Evolutionary conservation across 2,329 filamentous ascomycete species (phyloP).

Genomic region (Fusarium sp.): DNA sequence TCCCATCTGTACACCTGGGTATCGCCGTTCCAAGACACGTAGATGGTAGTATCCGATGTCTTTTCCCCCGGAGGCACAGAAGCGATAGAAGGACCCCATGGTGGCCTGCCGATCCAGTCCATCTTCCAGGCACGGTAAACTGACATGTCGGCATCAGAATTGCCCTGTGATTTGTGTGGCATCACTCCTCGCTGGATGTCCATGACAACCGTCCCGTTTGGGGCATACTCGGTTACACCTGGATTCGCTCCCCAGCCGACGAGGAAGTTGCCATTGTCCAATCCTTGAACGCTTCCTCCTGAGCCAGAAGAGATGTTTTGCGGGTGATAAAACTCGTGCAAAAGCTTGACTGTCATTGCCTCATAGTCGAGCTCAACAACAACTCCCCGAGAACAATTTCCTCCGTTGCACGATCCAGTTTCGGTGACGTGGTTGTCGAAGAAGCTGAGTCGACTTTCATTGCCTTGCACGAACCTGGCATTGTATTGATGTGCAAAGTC

Average conservation of each 20-base stretch:
- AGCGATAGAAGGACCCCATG: slow-evolving; percentile 43
- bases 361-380: slow-evolving; percentile 58
- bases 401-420: slow-evolving; percentile 22
- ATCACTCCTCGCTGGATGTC: slow-evolving; percentile 57
- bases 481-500: slow-evolving; percentile 60
- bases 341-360: slow-evolving; percentile 57
- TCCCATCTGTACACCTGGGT: slow-evolving; percentile 41
- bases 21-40: slow-evolving; percentile 46
- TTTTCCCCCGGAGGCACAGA: slow-evolving; percentile 15
- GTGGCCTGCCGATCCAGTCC: slow-evolving; percentile 42
- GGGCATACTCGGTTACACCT: slow-evolving; percentile 57
- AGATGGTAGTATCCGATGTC: slow-evolving; percentile 30
- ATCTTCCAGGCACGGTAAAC: slow-evolving; percentile 45
- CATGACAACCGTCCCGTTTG: slow-evolving; percentile 44
- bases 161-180: slow-evolving; percentile 49
- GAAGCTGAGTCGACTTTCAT: slow-evolving; percentile 61
- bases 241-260: slow-evolving; percentile 68
- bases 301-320: slow-evolving; percentile 62
- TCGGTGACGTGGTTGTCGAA: slow-evolving; percentile 60
- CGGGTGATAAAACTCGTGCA: slow-evolving; percentile 62
- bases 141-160: slow-evolving; percentile 27
- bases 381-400: slow-evolving; percentile 41
- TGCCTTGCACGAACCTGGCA: slow-evolving; percentile 57
- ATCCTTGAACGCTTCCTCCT: slow-evolving; percentile 61
- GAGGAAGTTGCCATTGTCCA: slow-evolving; percentile 64